Percentiles rank a stretch among this genome's conserved stretches.
Conservation (phyloP, 2,329 filamentous ascomycete species). For the Ciborinia camelliae region DNA sequence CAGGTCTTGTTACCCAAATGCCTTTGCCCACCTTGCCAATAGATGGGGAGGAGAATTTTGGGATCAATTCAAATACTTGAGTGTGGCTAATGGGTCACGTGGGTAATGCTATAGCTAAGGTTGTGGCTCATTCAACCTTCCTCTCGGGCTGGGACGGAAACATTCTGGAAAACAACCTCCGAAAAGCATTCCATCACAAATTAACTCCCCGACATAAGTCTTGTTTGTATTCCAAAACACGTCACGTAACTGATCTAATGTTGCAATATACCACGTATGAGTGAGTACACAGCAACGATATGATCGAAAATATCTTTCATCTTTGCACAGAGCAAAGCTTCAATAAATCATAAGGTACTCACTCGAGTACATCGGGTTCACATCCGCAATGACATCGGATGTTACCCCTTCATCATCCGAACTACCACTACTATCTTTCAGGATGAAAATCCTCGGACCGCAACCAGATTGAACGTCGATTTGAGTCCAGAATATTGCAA, state of each 20-base stretch:
- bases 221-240: not conserved
- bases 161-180: not conserved
- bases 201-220: not conserved
- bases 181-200: not conserved
- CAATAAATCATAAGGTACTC: too few species aligned
- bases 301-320: not conserved
- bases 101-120: not conserved
- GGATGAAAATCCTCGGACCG: not conserved
- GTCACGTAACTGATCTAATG: not conserved
- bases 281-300: not conserved
- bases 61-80: too few species aligned
- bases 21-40: too few species aligned
- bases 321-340: not conserved
- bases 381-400: constrained; percentile 1
- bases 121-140: not conserved
- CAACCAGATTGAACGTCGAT: not conserved
- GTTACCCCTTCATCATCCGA: constrained; percentile 10
- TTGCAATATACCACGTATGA: not conserved
- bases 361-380: not conserved
- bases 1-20: too few species aligned
- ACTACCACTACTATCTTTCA: not conserved
- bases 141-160: not conserved
- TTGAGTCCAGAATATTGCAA: not conserved
- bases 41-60: too few species aligned
- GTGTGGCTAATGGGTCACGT: constrained; percentile 2